phyloP scores from a whole-genome alignment of 2,329 filamentous ascomycete genomes.

The Arthroderma sp. region DNA sequence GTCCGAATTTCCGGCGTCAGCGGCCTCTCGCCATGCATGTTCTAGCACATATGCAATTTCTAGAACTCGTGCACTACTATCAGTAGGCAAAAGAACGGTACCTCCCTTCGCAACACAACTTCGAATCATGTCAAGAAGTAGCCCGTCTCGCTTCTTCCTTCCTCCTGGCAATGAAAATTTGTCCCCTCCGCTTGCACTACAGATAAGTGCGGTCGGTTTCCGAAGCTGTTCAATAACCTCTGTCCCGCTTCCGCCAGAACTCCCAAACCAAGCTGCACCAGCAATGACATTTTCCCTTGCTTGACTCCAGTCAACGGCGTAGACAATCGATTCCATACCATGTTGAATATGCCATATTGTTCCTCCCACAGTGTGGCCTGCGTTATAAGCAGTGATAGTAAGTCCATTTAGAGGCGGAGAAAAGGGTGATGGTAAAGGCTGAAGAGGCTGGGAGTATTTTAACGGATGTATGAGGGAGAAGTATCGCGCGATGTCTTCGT shows the following conservation, averaged over 20 bases:
- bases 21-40: slow-evolving; percentile 70
- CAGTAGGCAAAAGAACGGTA: slow-evolving; percentile 83
- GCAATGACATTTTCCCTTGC: slow-evolving; percentile 90
- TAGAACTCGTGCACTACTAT: slow-evolving; percentile 87
- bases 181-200: slow-evolving; percentile 72
- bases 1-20: slow-evolving; percentile 40
- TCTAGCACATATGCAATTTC: slow-evolving; percentile 88
- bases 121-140: slow-evolving; percentile 66
- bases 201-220: slow-evolving; percentile 86
- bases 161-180: slow-evolving; percentile 58
- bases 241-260: slow-evolving; percentile 63
- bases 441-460: slow-evolving; percentile 94
- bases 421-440: slow-evolving; percentile 74
- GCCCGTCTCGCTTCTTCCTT: slow-evolving; percentile 70
- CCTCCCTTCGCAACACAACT: slow-evolving; percentile 72
- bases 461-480: slow-evolving; percentile 83
- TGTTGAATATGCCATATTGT: slow-evolving; percentile 99
- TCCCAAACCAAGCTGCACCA: slow-evolving; percentile 85
- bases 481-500: slow-evolving; percentile 83
- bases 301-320: slow-evolving; percentile 97
- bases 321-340: slow-evolving; percentile 90
- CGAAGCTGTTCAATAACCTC: slow-evolving; percentile 89
- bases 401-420: slow-evolving; percentile 82
- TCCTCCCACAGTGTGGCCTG: slow-evolving; percentile 86
- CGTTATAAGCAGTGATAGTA: slow-evolving; percentile 92